Conservation (phyloP, 2,329 filamentous ascomycete genomes). For the Chaetomium sp. region DNA sequence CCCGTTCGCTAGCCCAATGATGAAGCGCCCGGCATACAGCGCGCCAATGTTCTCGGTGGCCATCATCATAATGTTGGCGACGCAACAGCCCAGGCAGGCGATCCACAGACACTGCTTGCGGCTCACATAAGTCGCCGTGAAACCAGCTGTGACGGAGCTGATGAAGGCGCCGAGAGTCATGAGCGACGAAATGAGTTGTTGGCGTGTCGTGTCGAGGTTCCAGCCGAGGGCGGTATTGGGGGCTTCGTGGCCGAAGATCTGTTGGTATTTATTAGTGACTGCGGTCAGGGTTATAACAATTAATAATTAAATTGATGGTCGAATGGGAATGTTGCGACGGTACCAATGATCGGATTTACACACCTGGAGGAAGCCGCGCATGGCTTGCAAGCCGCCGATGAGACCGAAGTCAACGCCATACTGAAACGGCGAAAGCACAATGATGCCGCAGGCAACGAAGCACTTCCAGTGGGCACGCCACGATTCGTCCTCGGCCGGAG, state of each 20-base stretch:
- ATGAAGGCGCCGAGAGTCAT: conserved; percentile 44
- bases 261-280: neutral
- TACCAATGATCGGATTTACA: neutral
- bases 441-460: conserved; percentile 39
- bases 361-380: conserved; percentile 39
- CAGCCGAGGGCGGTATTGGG: conserved; percentile 34
- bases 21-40: conserved; percentile 47
- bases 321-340: too few species aligned
- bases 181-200: conserved; percentile 43
- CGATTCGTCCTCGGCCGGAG: conserved; percentile 9
- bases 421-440: conserved; percentile 41
- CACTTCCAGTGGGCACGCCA: conserved; percentile 40
- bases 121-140: conserved; percentile 30
- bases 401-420: conserved; percentile 45
- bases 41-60: conserved; percentile 44
- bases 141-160: conserved; percentile 36
- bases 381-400: conserved; percentile 43
- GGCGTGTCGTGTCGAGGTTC: conserved; percentile 38
- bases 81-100: conserved; percentile 42
- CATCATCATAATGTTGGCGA: conserved; percentile 54
- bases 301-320: too few species aligned
- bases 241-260: conserved; percentile 34
- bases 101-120: conserved; percentile 36
- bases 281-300: neutral
- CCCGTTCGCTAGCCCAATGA: conserved; percentile 51